Conservation (phyloP, 305 asterid genomes). For the Solanum chacoense region DNA sequence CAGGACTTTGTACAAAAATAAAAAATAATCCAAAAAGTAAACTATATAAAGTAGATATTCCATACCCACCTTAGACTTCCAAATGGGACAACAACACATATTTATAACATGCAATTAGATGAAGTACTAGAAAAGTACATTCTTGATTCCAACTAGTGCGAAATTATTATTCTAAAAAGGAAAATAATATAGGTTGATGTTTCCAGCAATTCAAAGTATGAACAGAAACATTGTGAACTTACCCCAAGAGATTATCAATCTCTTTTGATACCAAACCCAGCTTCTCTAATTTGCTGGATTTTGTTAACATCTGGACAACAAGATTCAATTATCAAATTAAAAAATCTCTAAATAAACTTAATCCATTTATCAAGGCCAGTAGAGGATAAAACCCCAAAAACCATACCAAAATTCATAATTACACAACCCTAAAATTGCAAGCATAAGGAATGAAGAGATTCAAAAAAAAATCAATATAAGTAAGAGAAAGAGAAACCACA, state of each 20-base stretch:
- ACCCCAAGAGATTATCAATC: background rate
- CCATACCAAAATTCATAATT: background rate
- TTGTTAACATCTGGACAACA: background rate
- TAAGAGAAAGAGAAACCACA: background rate
- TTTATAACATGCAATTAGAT: background rate
- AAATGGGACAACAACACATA: too few relatives aligned
- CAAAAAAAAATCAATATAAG: background rate
- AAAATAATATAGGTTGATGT: background rate
- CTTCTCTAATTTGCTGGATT: background rate
- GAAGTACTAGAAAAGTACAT: background rate
- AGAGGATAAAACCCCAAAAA: background rate
- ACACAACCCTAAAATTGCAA: background rate
- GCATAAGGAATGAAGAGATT: background rate
- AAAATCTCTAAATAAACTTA: background rate
- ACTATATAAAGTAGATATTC: background rate
- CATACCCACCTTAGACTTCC: background rate
- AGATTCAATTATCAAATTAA: background rate
- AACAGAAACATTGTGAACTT: background rate
- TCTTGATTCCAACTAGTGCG: background rate
- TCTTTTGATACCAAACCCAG: background rate
- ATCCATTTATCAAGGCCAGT: background rate
- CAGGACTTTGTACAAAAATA: background rate
- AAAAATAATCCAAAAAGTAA: background rate
- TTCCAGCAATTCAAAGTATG: background rate
- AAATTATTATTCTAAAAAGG: background rate